Evolutionary conservation across 495 filamentous ascomycete genomes (phyloP).

Genomic region (Aspergillus affinis): DNA sequence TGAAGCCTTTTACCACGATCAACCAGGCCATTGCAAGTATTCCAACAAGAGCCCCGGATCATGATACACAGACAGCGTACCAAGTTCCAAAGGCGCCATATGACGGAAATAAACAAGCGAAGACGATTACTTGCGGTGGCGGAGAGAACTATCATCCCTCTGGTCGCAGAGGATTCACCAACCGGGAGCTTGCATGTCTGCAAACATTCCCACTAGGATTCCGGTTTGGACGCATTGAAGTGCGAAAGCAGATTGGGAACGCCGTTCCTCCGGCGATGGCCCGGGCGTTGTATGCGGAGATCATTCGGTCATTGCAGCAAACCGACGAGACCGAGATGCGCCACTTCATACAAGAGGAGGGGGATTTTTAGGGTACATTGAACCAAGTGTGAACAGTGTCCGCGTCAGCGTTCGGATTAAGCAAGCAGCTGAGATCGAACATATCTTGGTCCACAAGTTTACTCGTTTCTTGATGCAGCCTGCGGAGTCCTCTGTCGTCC

Average conservation of each 20-base stretch:
- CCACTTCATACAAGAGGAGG: background rate
- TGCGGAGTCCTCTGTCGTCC: too few relatives aligned
- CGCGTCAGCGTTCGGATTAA: conserved; percentile 97
- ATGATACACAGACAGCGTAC: conserved; percentile 39
- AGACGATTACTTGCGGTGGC: conserved; percentile 70
- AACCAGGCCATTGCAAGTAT: conserved; percentile 48
- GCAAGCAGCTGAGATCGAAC: conserved; percentile 97
- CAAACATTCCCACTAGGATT: conserved; percentile 72
- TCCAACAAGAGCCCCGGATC: conserved; percentile 35
- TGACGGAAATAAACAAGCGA: conserved; percentile 49
- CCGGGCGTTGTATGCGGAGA: conserved; percentile 55
- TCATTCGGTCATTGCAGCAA: conserved; percentile 55
- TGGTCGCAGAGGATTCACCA: conserved; percentile 65
- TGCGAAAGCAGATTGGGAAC: conserved; percentile 81
- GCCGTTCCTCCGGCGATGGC: conserved; percentile 73
- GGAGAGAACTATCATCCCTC: conserved; percentile 67
- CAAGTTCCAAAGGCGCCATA: conserved; percentile 23
- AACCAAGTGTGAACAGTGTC: conserved; percentile 93
- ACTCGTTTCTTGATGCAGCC: conserved; percentile 93
- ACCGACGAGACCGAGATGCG: conserved; percentile 49
- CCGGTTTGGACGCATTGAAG: conserved; percentile 47
- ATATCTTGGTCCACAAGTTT: conserved; percentile 97
- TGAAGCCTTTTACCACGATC: conserved; percentile 43
- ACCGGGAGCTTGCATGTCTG: conserved; percentile 71
- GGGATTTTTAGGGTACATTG: conserved; percentile 54